Evolutionary conservation across 1,284 basidiomycete genomes (phyloP).

Genomic region (Wolfiporia cocos): DNA sequence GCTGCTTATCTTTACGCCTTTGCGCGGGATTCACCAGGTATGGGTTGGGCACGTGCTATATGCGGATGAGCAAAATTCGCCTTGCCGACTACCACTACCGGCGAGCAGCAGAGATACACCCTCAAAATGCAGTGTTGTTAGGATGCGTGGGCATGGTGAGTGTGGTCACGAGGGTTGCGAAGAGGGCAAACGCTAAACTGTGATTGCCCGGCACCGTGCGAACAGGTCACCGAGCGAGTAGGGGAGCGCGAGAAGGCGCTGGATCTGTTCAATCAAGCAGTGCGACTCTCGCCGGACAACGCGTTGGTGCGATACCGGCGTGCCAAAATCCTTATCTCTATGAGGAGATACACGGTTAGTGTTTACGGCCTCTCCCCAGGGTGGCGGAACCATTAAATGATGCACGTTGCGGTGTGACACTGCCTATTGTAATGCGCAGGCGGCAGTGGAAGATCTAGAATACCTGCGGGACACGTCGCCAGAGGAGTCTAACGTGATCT

Average conservation of each 20-base stretch:
- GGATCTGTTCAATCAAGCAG: constrained; percentile 73
- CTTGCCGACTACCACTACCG: constrained; percentile 94
- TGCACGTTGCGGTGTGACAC: constrained; percentile 24
- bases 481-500: constrained; percentile 91
- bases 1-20: constrained; percentile 16
- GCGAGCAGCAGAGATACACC: constrained; percentile 85
- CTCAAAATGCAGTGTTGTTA: constrained; percentile 83
- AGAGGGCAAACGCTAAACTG: constrained; percentile 3
- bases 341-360: constrained; percentile 78
- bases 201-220: constrained; percentile 1
- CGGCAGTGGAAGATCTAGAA: constrained; percentile 76
- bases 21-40: constrained; percentile 58
- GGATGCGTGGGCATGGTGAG: constrained; percentile 89
- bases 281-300: constrained; percentile 72
- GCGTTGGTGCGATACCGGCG: constrained; percentile 88
- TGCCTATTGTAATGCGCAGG: constrained; percentile 35
- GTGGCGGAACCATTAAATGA: constrained; percentile 19
- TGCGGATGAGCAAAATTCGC: constrained; percentile 84
- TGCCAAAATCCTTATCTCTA: constrained; percentile 80
- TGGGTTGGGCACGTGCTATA: constrained; percentile 92
- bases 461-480: constrained; percentile 75
- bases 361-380: constrained; percentile 11
- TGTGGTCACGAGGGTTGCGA: constrained; percentile 15
- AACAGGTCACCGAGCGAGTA: constrained; percentile 77
- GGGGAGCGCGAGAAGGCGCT: constrained; percentile 72